Conservation (phyloP, 768 basidiomycete species). For the Lentinula raphanica region DNA sequence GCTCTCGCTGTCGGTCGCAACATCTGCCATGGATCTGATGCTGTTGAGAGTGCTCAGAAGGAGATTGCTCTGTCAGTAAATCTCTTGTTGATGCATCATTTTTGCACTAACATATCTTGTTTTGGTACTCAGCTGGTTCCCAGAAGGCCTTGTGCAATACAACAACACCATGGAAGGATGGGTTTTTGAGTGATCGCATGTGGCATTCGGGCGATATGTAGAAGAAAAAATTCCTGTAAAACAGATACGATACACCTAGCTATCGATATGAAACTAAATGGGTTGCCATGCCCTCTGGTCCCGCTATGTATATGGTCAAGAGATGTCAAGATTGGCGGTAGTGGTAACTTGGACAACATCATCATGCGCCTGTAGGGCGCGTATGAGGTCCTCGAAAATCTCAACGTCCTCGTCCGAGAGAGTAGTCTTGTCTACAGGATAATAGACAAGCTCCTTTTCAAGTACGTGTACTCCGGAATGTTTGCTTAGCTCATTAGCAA, state of each 20-base stretch:
- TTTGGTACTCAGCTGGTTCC: conserved; percentile 70
- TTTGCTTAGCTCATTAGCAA: conserved; percentile 31
- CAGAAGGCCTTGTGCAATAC: conserved; percentile 77
- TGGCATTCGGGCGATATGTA: neutral
- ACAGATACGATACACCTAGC: neutral
- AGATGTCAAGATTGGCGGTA: conserved; percentile 19
- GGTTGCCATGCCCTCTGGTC: too few relatives aligned
- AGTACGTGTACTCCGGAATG: conserved; percentile 28
- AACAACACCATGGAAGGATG: conserved; percentile 56
- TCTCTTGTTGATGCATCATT: neutral
- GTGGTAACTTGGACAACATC: conserved; percentile 61
- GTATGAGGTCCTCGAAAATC: conserved; percentile 40
- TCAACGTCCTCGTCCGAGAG: conserved; percentile 33
- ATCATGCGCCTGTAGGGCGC: conserved; percentile 49
- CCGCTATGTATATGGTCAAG: too few relatives aligned
- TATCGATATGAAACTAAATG: conserved; percentile 1
- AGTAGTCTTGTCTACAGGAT: conserved; percentile 38
- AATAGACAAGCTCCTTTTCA: conserved; percentile 49
- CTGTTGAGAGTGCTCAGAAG: conserved; percentile 86
- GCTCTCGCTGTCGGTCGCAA: conserved; percentile 93
- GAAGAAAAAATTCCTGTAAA: neutral
- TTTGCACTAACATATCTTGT: conserved; percentile 7
- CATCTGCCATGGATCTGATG: conserved; percentile 89
- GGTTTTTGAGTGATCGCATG: conserved; percentile 66
- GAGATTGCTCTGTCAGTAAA: conserved; percentile 82